phyloP scores from a whole-genome alignment of 2,329 filamentous ascomycete species.

The Sporothrix inflata region DNA sequence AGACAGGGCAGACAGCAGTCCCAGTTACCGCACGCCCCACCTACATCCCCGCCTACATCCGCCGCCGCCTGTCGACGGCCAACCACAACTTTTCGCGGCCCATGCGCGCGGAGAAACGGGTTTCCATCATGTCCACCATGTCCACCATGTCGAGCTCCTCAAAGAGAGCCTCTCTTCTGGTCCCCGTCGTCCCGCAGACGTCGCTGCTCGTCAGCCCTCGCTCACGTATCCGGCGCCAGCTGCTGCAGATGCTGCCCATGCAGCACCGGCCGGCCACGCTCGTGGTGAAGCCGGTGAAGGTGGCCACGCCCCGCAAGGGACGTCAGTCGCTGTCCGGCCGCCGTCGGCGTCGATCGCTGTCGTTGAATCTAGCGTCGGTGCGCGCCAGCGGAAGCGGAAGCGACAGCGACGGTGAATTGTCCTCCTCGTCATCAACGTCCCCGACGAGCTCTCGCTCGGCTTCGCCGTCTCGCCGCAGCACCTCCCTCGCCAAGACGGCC shows the following conservation, averaged over 20 bases:
- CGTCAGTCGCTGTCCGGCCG: conserved; percentile 21
- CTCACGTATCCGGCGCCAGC: conserved; percentile 22
- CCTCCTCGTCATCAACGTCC: neutral
- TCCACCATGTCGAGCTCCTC: neutral
- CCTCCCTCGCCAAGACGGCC: conserved; percentile 12
- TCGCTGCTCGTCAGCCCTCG: neutral
- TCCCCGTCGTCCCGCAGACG: neutral
- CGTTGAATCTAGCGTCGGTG: neutral
- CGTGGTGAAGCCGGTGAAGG: neutral
- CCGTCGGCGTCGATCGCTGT: conserved; percentile 19
- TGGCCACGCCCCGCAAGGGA: neutral
- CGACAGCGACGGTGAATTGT: neutral
- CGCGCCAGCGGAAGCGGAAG: neutral
- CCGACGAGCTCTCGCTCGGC: neutral
- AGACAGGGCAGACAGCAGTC: neutral
- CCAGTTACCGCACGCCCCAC: neutral
- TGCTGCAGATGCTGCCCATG: conserved; percentile 26
- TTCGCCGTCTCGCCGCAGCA: neutral
- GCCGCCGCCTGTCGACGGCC: neutral
- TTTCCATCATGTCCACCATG: neutral
- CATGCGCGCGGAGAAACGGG: neutral
- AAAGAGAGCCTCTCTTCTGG: neutral
- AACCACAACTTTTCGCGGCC: conserved; percentile 30
- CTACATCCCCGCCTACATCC: neutral
- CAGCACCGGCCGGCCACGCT: conserved; percentile 2